Evolutionary conservation across 495 filamentous ascomycete genomes (phyloP).

Genomic region (Stereocaulon alpinum): DNA sequence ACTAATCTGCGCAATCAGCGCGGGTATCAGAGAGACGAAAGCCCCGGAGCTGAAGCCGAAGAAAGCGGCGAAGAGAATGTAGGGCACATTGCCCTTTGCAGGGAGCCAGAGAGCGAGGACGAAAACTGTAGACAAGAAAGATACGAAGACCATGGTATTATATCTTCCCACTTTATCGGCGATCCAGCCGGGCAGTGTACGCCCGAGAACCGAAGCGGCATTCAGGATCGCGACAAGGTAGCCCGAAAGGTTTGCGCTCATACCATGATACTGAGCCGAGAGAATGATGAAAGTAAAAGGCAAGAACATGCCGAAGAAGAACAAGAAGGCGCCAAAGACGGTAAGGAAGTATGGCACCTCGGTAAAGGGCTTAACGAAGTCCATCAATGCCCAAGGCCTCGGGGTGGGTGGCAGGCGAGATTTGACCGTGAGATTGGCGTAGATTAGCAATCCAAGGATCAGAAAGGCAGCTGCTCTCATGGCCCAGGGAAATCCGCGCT

Average conservation of each 20-base stretch:
- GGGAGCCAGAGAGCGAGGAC: conserved; percentile 63
- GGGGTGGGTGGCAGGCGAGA: conserved; percentile 51
- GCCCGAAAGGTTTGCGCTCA: conserved; percentile 44
- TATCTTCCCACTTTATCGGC: conserved; percentile 65
- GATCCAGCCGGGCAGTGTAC: conserved; percentile 59
- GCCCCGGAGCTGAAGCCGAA: conserved; percentile 68
- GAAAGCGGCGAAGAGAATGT: conserved; percentile 53
- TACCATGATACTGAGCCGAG: conserved; percentile 46
- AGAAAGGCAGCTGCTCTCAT: conserved; percentile 59
- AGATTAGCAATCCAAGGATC: conserved; percentile 50
- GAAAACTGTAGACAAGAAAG: conserved; percentile 48
- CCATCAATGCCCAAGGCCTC: conserved; percentile 39
- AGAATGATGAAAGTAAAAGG: conserved; percentile 64
- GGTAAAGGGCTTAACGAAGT: conserved; percentile 50
- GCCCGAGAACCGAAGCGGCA: conserved; percentile 52
- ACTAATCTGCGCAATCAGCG: conserved; percentile 59
- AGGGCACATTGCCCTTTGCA: conserved; percentile 45
- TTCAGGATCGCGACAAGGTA: conserved; percentile 68
- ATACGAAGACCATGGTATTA: conserved; percentile 60
- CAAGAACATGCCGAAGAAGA: conserved; percentile 63
- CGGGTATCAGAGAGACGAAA: conserved; percentile 54
- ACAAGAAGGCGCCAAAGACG: conserved; percentile 45
- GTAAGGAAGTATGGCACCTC: conserved; percentile 45
- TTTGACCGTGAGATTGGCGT: conserved; percentile 54
- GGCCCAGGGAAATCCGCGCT: conserved; percentile 63